Percentiles rank a stretch among this genome's conserved stretches.
phyloP scores from a whole-genome alignment of 2,329 filamentous ascomycete genomes.

The Cladosporium cucumerinum region DNA sequence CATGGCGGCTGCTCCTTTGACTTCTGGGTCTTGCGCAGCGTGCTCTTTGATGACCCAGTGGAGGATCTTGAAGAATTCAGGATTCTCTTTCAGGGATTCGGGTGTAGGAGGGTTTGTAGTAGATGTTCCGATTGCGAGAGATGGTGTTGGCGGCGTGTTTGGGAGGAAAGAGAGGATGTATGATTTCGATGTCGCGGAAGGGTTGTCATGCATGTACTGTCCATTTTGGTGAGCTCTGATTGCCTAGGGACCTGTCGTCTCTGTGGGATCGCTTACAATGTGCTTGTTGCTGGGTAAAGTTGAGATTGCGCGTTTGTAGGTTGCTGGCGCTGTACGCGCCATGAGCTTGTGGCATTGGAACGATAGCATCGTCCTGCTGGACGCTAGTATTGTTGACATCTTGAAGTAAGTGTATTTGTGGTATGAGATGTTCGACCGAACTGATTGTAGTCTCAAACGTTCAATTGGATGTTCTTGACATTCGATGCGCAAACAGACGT shows the following conservation, averaged over 20 bases:
- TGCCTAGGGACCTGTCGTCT: background rate
- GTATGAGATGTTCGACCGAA: background rate
- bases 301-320: slow-evolving; percentile 32
- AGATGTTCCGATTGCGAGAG: slow-evolving; percentile 55
- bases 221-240: background rate
- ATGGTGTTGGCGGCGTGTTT: slow-evolving; percentile 50
- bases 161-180: slow-evolving; percentile 55
- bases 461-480: background rate
- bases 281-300: slow-evolving; percentile 46
- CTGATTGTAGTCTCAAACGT: background rate
- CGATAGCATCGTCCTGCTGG: slow-evolving; percentile 19
- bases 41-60: slow-evolving; percentile 54
- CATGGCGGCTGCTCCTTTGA: slow-evolving; percentile 57
- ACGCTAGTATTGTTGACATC: slow-evolving; percentile 20
- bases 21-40: slow-evolving; percentile 54
- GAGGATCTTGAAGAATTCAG: slow-evolving; percentile 53
- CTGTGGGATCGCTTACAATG: slow-evolving; percentile 25
- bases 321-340: slow-evolving; percentile 23
- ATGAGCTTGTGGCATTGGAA: slow-evolving; percentile 24
- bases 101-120: slow-evolving; percentile 55
- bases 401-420: background rate
- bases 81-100: slow-evolving; percentile 55
- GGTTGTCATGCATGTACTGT: slow-evolving; percentile 11
- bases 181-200: background rate
- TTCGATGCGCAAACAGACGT: slow-evolving; percentile 1